Evolutionary conservation across 2,329 filamentous ascomycete species (phyloP).

Genomic region (Fusarium veterinarium): DNA sequence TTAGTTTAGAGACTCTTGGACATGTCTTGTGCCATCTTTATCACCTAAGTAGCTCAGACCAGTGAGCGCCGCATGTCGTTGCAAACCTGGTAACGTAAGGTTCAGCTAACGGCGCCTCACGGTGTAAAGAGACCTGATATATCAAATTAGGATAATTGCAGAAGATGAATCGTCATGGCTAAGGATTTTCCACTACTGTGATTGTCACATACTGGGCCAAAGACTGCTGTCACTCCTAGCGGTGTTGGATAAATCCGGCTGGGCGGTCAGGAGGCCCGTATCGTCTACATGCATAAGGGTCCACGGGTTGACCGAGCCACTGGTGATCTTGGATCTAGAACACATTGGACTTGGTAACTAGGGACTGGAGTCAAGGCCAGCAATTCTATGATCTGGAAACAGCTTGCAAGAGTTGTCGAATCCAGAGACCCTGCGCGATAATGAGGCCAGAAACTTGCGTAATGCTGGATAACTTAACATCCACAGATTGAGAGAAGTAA

Average conservation of each 20-base stretch:
- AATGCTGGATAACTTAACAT: background rate
- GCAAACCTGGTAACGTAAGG: background rate
- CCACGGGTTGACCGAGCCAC: background rate
- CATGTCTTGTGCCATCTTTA: background rate
- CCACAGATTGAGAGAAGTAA: background rate
- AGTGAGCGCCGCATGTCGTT: background rate
- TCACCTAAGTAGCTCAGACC: background rate
- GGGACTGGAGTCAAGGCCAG: background rate
- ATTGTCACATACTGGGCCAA: background rate
- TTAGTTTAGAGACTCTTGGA: background rate
- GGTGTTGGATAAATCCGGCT: conserved; percentile 34
- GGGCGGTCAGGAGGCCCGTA: conserved; percentile 39
- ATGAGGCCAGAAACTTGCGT: background rate
- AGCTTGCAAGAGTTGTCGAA: background rate
- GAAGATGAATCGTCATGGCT: background rate
- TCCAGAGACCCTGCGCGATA: background rate
- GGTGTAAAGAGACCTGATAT: background rate
- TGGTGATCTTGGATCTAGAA: background rate
- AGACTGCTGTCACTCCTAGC: background rate
- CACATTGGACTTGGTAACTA: background rate
- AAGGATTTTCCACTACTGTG: background rate
- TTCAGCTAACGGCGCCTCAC: background rate
- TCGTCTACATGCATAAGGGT: conserved; percentile 34
- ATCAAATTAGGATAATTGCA: background rate
- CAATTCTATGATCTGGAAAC: background rate